Evolutionary conservation across 305 asterid species (phyloP).

Genomic region (Rubia peregrina): DNA sequence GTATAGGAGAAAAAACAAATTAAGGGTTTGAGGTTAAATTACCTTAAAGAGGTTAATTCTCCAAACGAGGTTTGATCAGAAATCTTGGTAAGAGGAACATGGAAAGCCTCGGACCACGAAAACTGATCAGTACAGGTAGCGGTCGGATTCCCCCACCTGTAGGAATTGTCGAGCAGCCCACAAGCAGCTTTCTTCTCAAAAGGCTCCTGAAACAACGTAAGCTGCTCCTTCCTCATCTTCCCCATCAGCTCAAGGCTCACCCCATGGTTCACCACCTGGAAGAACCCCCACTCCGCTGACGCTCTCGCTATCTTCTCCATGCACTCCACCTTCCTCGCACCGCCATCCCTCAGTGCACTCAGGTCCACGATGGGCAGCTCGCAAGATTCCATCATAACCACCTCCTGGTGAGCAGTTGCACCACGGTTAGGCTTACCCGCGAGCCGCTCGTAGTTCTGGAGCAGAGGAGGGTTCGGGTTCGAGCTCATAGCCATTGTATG

Average conservation of each 20-base stretch:
- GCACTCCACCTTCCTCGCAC: slow-evolving; percentile 25
- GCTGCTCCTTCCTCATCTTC: slow-evolving; percentile 46
- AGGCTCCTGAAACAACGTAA: slow-evolving; percentile 37
- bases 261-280: slow-evolving; percentile 71
- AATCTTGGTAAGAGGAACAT: slow-evolving; percentile 47
- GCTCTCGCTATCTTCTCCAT: slow-evolving; percentile 31
- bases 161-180: slow-evolving; percentile 51
- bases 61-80: slow-evolving; percentile 41
- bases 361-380: slow-evolving; percentile 47
- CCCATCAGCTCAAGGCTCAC: slow-evolving; percentile 32
- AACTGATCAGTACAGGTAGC: slow-evolving; percentile 44
- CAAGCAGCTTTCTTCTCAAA: slow-evolving; percentile 41
- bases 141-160: slow-evolving; percentile 57
- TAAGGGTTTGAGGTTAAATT: background rate
- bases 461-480: slow-evolving; percentile 27
- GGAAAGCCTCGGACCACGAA: slow-evolving; percentile 78
- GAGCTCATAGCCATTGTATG: slow-evolving; percentile 10
- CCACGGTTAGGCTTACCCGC: background rate
- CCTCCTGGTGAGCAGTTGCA: background rate
- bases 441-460: slow-evolving; percentile 15
- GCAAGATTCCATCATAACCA: background rate
- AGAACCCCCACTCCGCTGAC: slow-evolving; percentile 74
- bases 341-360: slow-evolving; percentile 20
- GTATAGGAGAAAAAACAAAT: too few relatives aligned
- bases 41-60: slow-evolving; percentile 52